Conservation (phyloP, 345 rosid species). For the Brassica incana region DNA sequence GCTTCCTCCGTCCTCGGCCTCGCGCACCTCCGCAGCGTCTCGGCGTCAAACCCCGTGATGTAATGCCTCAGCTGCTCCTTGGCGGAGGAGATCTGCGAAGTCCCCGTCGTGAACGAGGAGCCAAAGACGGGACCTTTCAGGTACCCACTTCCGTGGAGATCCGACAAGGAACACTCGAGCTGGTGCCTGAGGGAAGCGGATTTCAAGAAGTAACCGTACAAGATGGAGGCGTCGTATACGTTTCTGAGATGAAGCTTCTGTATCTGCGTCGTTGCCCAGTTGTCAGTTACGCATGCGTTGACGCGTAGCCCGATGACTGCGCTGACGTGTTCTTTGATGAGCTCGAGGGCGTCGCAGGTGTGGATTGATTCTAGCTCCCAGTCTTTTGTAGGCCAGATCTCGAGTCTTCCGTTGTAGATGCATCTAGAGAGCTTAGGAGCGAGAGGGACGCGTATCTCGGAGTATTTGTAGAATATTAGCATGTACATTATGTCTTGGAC, state of each 20-base stretch:
- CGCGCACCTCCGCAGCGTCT: conserved; percentile 68
- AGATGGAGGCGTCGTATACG: conserved; percentile 64
- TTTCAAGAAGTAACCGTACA: conserved; percentile 85
- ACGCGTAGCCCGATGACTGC: conserved; percentile 71
- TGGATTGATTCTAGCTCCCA: conserved; percentile 92
- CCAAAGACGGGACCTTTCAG: conserved; percentile 57
- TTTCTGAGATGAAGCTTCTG: conserved; percentile 49
- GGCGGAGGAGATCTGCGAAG: conserved; percentile 20
- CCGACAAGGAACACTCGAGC: conserved; percentile 54
- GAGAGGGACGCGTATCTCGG: conserved; percentile 77
- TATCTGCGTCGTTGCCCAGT: conserved; percentile 83
- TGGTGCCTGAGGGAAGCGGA: conserved; percentile 73
- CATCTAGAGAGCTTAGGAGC: conserved; percentile 88
- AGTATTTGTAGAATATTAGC: conserved; percentile 75
- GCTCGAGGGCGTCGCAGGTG: conserved; percentile 60
- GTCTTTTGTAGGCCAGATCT: conserved; percentile 85
- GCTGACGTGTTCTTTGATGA: conserved; percentile 73
- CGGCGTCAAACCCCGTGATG: conserved; percentile 65
- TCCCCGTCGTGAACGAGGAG: conserved; percentile 22
- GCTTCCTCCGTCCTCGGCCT: conserved; percentile 72
- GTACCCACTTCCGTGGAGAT: conserved; percentile 33
- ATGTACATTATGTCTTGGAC: conserved; percentile 89
- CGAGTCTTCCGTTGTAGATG: conserved; percentile 78
- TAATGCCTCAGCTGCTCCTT: conserved; percentile 56
- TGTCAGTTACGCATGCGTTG: conserved; percentile 74